Base-by-base conservation (phyloP, 1,284 basidiomycete genomes). In the Stygiomarasmius scandens region DNA sequence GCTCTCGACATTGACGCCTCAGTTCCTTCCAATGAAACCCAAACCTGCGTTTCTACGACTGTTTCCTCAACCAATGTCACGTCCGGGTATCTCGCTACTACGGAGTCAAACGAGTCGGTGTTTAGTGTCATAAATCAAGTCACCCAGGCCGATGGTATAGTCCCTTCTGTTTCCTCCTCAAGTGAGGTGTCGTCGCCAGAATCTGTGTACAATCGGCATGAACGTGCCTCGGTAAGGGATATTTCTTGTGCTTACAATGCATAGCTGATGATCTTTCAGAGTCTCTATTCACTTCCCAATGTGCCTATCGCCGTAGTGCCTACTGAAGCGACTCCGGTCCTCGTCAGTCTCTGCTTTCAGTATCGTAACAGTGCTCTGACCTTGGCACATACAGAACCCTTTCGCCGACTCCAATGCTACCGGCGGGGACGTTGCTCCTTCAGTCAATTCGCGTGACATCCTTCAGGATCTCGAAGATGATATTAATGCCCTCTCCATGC, bases 251-350 rank as follows among this genome's bases (percentile, higher is more conserved):
- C 16, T 20, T 57, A 34, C n/a, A 8, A 10, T 11, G 20, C 16
- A 20, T 20, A 24, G 20, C 22, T n/a, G 14, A 27, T 24, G 22
- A 6, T 45, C 20, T 23, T 44, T 2, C 51, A 70, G 70, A 68
- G 63, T 43, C 59, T 73, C 16, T 72, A 71, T 56, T 70, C 54
- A 32, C 58, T 71, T 25, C 71, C 71, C 1, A 71, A 72, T 52
- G 60, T 60, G 6, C 68, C 68, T 43, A 70, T 73, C 34, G 19
- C 41, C 20, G 49, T 60, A 10, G 55, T 56, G 44, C 56, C 46
- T 24, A 54, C 51, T 5, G 38, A 41, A 44, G 32, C 47, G 3
- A 16, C 14, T 32, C 20, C 50, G 8, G 32, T 20, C 49, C 16
- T 49, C 38, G 20, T 47, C 27, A 44, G 8, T 32, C 44, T 49